Percentiles rank a stretch among this genome's conserved stretches.
Conservation (phyloP, 306 rosid species). For the Ziziphus jujuba region DNA sequence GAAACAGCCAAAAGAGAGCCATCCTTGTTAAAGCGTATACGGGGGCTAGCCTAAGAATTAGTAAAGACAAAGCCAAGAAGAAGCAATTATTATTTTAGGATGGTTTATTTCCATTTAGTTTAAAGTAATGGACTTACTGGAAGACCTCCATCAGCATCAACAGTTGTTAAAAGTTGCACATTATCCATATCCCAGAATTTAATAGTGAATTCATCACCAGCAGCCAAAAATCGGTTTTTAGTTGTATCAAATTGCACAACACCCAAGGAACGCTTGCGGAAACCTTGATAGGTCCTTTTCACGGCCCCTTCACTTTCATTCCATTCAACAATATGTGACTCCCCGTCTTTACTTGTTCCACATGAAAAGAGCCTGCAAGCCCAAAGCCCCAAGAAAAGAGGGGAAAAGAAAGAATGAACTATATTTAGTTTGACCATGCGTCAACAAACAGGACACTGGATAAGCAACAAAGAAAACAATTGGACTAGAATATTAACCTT, state of each 20-base stretch:
- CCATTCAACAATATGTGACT: slow-evolving; percentile 96
- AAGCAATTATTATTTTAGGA: slow-evolving; percentile 22
- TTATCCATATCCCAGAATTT: slow-evolving; percentile 99
- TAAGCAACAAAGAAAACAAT: background rate
- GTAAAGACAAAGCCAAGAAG: slow-evolving; percentile 25
- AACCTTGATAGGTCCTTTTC: slow-evolving; percentile 87
- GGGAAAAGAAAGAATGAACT: background rate
- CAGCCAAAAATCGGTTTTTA: slow-evolving; percentile 86
- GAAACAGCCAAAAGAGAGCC: slow-evolving; percentile 93
- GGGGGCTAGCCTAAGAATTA: slow-evolving; percentile 82
- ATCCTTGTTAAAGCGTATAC: slow-evolving; percentile 95
- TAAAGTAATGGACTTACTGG: slow-evolving; percentile 61
- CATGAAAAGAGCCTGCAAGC: slow-evolving; percentile 86
- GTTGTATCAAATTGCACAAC: slow-evolving; percentile 93
- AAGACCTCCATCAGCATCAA: slow-evolving; percentile 96
- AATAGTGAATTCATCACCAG: slow-evolving; percentile 92
- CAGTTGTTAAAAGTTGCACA: slow-evolving; percentile 66
- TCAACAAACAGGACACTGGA: slow-evolving; percentile 11
- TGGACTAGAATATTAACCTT: slow-evolving; percentile 51
- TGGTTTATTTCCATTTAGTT: slow-evolving; percentile 7
- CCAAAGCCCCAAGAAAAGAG: slow-evolving; percentile 15
- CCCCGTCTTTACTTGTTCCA: slow-evolving; percentile 92
- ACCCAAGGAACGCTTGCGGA: slow-evolving; percentile 84
- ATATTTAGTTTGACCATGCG: background rate
- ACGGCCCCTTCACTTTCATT: slow-evolving; percentile 96